A percentile compares a stretch with the other conserved stretches of the same genome.
phyloP scores from a whole-genome alignment of 2,329 filamentous ascomycete species.

The Dothidotthia symphoricarpi region DNA sequence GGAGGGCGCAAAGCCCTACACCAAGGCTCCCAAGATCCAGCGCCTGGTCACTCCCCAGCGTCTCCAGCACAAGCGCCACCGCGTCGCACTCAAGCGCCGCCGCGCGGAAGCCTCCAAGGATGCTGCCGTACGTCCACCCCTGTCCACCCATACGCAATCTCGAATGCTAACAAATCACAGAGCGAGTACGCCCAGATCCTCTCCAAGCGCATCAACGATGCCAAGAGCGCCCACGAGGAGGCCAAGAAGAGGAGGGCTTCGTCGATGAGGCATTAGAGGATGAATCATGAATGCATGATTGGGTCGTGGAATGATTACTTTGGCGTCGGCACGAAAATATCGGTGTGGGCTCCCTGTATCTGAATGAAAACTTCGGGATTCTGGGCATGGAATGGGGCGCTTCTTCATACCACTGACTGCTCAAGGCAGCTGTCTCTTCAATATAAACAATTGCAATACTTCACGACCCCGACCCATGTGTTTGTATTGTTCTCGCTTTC shows the following conservation, averaged over 20 bases:
- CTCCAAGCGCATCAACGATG: constrained; percentile 94
- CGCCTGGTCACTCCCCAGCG: constrained; percentile 98
- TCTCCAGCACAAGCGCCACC: constrained; percentile 99
- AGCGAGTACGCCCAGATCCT: constrained; percentile 96
- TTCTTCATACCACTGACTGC: constrained; percentile 39
- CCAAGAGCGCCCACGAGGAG: constrained; percentile 91
- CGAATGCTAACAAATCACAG: constrained; percentile 50
- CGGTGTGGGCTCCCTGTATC: constrained; percentile 33
- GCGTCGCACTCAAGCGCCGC: constrained; percentile 96
- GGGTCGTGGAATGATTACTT: constrained; percentile 37
- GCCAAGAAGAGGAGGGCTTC: constrained; percentile 94
- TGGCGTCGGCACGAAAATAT: constrained; percentile 40
- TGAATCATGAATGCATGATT: constrained; percentile 32
- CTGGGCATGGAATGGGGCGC: constrained; percentile 28
- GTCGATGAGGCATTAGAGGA: constrained; percentile 55
- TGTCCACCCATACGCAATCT: neutral
- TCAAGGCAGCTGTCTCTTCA: constrained; percentile 35
- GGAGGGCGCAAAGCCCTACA: constrained; percentile 97
- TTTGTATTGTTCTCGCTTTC: constrained; percentile 6
- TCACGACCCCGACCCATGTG: constrained; percentile 18
- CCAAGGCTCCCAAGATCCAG: constrained; percentile 99
- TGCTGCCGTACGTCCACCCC: constrained; percentile 73
- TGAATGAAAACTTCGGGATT: constrained; percentile 36
- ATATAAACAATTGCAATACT: constrained; percentile 40
- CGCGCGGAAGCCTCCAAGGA: constrained; percentile 97